These are phyloP conservation scores for Alloteropsis semialata DNA, from an alignment of 176 grass and related monocot species.

Conservation along the genomic window DNA sequence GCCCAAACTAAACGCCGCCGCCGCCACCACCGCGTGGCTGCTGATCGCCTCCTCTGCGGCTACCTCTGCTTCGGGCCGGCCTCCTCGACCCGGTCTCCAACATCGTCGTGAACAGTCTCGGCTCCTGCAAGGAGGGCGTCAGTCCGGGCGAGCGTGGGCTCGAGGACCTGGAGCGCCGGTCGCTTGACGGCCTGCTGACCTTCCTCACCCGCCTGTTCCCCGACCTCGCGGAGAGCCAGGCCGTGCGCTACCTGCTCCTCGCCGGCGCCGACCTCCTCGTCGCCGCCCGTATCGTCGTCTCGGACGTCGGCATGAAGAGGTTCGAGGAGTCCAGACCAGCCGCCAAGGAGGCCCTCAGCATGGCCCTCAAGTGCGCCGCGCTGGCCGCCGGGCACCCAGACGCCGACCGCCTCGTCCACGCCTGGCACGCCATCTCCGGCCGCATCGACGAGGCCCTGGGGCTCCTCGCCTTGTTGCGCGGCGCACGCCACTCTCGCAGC, in stretches of 20 bases:
- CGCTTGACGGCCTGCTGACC: not conserved
- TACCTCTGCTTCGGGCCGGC: constrained; percentile 3
- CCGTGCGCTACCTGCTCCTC: not conserved
- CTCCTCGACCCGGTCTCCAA: constrained; percentile 27
- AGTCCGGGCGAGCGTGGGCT: not conserved
- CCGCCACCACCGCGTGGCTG: not conserved
- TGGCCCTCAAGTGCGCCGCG: constrained; percentile 14
- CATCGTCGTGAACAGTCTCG: not conserved
- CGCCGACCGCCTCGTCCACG: not conserved
- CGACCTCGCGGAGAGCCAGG: not conserved
- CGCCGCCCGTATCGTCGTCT: not conserved
- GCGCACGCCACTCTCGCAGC: not conserved
- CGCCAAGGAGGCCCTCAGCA: not conserved
- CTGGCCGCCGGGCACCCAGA: not conserved
- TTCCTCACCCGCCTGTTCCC: constrained; percentile 27
- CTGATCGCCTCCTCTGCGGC: not conserved
- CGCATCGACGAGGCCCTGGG: not conserved
- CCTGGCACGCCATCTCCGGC: not conserved
- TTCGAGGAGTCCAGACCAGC: not conserved
- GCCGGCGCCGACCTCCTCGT: not conserved
- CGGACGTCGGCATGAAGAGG: not conserved
- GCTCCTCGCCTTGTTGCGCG: not conserved
- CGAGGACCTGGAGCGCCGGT: constrained; percentile 5
- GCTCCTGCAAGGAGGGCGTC: not conserved
- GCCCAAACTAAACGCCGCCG: too few relatives aligned